A percentile compares a stretch with the other conserved stretches of the same genome.
phyloP scores from a whole-genome alignment of 1,139 yeast genomes.

The Zygoascus sp. region DNA sequence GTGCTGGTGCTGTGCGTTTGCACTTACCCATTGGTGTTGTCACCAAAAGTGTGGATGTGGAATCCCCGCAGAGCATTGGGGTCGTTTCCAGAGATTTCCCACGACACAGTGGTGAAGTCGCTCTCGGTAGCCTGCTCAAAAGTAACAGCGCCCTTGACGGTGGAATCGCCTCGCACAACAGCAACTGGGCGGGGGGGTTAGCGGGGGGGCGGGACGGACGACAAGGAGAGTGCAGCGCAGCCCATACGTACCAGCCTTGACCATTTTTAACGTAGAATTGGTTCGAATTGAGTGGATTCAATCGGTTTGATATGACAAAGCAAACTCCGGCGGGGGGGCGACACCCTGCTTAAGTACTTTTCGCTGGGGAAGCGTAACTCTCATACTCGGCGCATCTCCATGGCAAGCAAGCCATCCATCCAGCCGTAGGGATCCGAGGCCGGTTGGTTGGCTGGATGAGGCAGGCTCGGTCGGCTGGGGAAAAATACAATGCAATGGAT shows the following conservation, averaged over 20 bases:
- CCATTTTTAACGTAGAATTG: constrained; percentile 31
- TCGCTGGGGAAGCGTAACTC: not conserved
- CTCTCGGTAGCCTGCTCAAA: constrained; percentile 78
- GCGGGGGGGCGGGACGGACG: not conserved
- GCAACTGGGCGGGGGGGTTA: constrained; percentile 58
- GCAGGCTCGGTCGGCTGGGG: too few relatives aligned
- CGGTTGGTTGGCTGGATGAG: not conserved
- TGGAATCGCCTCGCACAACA: constrained; percentile 91
- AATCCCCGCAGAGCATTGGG: constrained; percentile 89
- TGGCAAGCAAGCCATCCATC: too few relatives aligned
- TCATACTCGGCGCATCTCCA: not conserved
- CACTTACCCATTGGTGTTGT: constrained; percentile 79
- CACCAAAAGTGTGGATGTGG: constrained; percentile 98
- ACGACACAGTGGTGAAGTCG: constrained; percentile 78
- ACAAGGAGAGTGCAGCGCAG: not conserved
- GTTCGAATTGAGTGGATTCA: too few relatives aligned
- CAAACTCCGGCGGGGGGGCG: constrained; percentile 1
- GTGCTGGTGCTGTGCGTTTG: not conserved
- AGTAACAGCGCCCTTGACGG: constrained; percentile 77
- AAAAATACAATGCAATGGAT: too few relatives aligned
- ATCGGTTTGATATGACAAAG: constrained; percentile 5
- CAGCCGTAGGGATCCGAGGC: too few relatives aligned
- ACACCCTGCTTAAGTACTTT: not conserved
- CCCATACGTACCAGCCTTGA: constrained; percentile 32
- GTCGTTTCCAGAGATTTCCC: constrained; percentile 84